A percentile compares a stretch with the other conserved stretches of the same genome.
These are phyloP conservation scores for Diaporthe amygdali DNA, from an alignment of 2,329 filamentous ascomycete genomes.

Conservation along the genomic window DNA sequence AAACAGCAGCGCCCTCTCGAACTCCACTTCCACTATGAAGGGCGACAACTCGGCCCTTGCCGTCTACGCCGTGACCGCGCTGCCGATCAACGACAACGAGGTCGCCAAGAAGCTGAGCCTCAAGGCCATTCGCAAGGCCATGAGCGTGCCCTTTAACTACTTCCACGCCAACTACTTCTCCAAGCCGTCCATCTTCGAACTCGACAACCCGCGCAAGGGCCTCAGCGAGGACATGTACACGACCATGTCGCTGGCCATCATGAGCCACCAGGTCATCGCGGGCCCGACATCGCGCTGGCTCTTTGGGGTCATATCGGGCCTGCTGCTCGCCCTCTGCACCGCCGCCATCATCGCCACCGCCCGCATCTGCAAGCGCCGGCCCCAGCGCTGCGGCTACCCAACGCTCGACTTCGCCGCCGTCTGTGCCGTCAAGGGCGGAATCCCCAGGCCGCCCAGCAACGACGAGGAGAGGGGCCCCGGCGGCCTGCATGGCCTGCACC, in stretches of 20 bases:
- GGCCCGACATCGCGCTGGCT: background rate
- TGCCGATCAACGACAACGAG: slow-evolving; percentile 20
- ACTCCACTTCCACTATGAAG: background rate
- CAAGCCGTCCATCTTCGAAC: background rate
- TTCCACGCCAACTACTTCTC: slow-evolving; percentile 20
- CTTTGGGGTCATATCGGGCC: slow-evolving; percentile 7
- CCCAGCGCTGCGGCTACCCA: slow-evolving; percentile 14
- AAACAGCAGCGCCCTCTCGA: background rate
- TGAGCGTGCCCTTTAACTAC: slow-evolving; percentile 17
- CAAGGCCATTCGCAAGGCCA: slow-evolving; percentile 13
- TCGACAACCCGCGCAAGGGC: background rate
- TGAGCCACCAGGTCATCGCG: slow-evolving; percentile 20
- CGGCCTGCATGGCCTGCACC: background rate
- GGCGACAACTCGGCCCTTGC: slow-evolving; percentile 19
- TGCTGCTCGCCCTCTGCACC: background rate
- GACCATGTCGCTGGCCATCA: slow-evolving; percentile 1
- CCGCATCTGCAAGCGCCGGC: background rate
- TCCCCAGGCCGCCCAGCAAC: background rate
- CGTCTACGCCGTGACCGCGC: slow-evolving; percentile 19
- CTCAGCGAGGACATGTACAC: slow-evolving; percentile 13
- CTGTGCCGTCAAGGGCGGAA: slow-evolving; percentile 9
- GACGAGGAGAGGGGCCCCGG: background rate
- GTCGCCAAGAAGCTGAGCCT: slow-evolving; percentile 7
- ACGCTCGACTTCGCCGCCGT: slow-evolving; percentile 18
- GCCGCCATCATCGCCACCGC: slow-evolving; percentile 4